Conservation (phyloP, 345 rosid genomes). For the Cardamine occulta region DNA sequence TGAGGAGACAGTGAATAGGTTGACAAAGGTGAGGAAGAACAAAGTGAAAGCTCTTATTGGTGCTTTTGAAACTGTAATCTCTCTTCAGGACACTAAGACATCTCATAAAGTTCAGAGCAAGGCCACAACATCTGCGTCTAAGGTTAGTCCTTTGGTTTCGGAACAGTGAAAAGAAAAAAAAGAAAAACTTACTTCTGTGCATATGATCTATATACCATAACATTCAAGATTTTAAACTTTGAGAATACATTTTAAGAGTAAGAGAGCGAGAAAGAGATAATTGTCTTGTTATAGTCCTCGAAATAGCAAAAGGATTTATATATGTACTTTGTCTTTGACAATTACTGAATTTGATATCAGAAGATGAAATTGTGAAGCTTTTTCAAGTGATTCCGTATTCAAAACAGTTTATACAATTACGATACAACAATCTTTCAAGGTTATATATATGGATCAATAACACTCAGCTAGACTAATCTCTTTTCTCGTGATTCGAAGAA, state of each 20-base stretch:
- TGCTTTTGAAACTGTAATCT: constrained; percentile 85
- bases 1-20: constrained; percentile 73
- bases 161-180: background rate
- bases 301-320: constrained; percentile 10
- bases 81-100: constrained; percentile 64
- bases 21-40: constrained; percentile 61
- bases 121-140: constrained; percentile 43
- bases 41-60: constrained; percentile 92
- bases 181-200: background rate
- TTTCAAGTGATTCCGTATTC: constrained; percentile 11
- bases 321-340: background rate
- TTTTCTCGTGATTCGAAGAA: constrained; percentile 41
- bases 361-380: constrained; percentile 31
- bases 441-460: constrained; percentile 10
- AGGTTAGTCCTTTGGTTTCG: constrained; percentile 25
- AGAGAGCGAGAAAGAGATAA: background rate
- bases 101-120: constrained; percentile 21
- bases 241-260: background rate
- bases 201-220: constrained; percentile 24
- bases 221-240: background rate
- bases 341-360: background rate
- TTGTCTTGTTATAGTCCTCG: constrained; percentile 1
- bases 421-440: constrained; percentile 5
- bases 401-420: constrained; percentile 21
- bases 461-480: constrained; percentile 36